phyloP scores from a whole-genome alignment of 176 grass and related monocot genomes.

The Panicum miliaceum region DNA sequence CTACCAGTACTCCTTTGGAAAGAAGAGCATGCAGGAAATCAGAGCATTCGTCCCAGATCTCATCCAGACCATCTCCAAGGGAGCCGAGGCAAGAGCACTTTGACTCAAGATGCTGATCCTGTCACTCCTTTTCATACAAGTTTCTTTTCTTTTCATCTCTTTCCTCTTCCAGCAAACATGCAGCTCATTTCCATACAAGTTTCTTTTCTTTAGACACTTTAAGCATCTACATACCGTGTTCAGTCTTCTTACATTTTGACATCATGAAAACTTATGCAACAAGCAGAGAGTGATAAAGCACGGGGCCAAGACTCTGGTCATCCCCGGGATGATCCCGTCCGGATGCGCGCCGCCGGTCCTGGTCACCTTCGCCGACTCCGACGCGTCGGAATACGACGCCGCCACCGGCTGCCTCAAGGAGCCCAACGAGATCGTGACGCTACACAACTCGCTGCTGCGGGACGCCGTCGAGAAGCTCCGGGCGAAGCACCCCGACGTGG shows the following conservation, averaged over 20 bases:
- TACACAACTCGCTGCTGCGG: slow-evolving; percentile 57
- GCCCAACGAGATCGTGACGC: slow-evolving; percentile 40
- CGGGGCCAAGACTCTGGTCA: slow-evolving; percentile 19
- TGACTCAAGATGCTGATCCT: not conserved
- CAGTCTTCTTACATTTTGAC: too few relatives aligned
- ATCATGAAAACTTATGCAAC: not conserved
- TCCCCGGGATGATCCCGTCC: slow-evolving; percentile 21
- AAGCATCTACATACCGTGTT: not conserved
- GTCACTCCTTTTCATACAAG: not conserved
- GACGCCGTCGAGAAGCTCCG: slow-evolving; percentile 38
- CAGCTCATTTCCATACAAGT: not conserved
- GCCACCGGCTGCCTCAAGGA: slow-evolving; percentile 52
- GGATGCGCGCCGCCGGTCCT: slow-evolving; percentile 52
- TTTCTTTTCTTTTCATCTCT: not conserved
- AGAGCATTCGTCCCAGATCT: slow-evolving; percentile 44
- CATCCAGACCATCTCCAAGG: slow-evolving; percentile 41
- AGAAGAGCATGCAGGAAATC: slow-evolving; percentile 45
- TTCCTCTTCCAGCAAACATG: not conserved
- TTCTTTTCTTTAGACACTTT: not conserved
- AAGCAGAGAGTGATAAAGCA: slow-evolving; percentile 45
- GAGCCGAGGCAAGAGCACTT: slow-evolving; percentile 42
- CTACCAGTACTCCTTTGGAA: slow-evolving; percentile 39
- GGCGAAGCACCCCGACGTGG: slow-evolving; percentile 35
- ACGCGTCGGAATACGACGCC: slow-evolving; percentile 44
- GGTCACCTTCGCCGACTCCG: not conserved